Percentiles rank a stretch among this genome's conserved stretches.
Conservation (phyloP, 148 eudicot genomes). For the Cornus controversa region DNA sequence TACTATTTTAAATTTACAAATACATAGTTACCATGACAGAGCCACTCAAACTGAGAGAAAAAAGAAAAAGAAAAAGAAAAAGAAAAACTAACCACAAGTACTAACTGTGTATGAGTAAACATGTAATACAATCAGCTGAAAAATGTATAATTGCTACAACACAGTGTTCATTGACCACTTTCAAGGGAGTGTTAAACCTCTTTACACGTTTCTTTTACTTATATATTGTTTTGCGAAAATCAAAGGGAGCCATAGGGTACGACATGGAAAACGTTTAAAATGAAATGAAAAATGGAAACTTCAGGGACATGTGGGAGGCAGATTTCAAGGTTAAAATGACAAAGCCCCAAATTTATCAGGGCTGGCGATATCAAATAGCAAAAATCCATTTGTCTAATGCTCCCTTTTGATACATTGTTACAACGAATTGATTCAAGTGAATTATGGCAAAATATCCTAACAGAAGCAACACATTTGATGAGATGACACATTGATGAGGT, state of each 20-base stretch:
- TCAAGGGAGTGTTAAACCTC: too few species aligned
- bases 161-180: too few species aligned
- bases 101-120: background rate
- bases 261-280: background rate
- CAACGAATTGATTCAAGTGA: background rate
- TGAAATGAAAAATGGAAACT: background rate
- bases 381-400: background rate
- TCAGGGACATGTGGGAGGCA: background rate
- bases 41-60: too few species aligned
- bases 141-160: background rate
- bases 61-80: background rate
- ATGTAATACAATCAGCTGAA: too few species aligned
- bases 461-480: background rate
- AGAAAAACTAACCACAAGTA: background rate
- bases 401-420: background rate
- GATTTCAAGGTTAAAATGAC: background rate
- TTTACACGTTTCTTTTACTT: background rate
- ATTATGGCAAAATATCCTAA: background rate
- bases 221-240: background rate
- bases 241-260: background rate
- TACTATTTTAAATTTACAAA: background rate
- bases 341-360: background rate
- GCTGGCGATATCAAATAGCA: background rate
- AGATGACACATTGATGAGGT: background rate
- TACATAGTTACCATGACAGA: background rate